Evolutionary conservation across 2,329 filamentous ascomycete species (phyloP), one percentile per base, ranked within the genome.

Genomic region (Cladosporium sp.): DNA sequence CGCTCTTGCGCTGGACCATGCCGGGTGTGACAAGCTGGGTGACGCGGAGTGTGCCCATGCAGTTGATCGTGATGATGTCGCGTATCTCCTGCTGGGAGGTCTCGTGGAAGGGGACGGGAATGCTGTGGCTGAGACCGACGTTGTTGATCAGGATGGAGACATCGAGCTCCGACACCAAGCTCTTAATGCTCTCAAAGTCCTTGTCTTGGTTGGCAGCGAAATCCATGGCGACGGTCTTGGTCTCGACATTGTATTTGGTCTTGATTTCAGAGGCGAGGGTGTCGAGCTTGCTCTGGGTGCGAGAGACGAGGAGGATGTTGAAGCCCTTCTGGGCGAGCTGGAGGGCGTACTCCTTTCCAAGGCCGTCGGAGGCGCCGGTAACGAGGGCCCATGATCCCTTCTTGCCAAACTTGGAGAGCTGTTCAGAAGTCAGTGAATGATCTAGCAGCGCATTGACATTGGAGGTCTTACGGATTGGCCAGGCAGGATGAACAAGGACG

Each of bases 61-160:
- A 96, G 75, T 99, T 99, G 79, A 99, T 91, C 45, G 85, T 91
- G 70, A 99, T 85, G 64, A 99, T 99, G 66, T 88, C 84, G 63
- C 85, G 80, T 65, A 99, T 82, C 74, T 97, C 93, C 53, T 86
- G 76, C 64, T 83, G 79, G 11, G 83, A 72, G 0, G 92, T 97
- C 63, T 89, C 80, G 43, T 86, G 74, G 73, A 99, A 99, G 0
- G 90, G 80, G 0, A 95, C 89, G 2, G 93, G 93, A 50, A 97
- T 96, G 69, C 79, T 86, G 76, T 99, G 93, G 70, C 88, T 95
- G 69, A 90, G 85, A 58, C 93, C 93, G 49, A 99, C 93, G 64
- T 99, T 99, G 80, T 99, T 99, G 77, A 99, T 80, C 56, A 99
- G 75, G 55, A 99, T 86, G 39, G 85, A 85, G 20, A 99, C 75